Conservation (phyloP, 352 stramenopile genomes). For the Phytophthora quininea region DNA sequence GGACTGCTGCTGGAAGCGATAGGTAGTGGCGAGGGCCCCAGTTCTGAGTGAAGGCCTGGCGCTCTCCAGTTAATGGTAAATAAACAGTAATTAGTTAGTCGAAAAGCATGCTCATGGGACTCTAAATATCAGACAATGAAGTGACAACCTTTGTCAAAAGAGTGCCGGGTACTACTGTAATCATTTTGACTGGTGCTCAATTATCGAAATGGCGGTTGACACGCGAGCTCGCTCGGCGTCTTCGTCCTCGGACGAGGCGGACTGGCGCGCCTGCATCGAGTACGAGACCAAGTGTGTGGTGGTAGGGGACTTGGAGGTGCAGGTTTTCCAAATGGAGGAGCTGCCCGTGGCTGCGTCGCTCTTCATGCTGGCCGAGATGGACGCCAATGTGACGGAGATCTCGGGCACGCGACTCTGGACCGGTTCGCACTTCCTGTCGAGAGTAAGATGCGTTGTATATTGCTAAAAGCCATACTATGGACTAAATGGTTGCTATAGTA, state of each 20-base stretch:
- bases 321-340: constrained; percentile 69
- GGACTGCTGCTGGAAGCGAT: constrained; percentile 33
- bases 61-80: constrained; percentile 7
- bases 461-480: constrained; percentile 2
- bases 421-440: constrained; percentile 66
- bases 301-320: constrained; percentile 47
- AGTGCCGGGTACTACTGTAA: no score
- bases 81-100: background rate
- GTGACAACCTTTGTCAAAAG: background rate
- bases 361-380: constrained; percentile 70
- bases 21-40: constrained; percentile 13
- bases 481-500: constrained; percentile 33
- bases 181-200: constrained; percentile 28
- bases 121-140: background rate
- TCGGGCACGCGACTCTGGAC: constrained; percentile 81
- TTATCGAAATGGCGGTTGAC: constrained; percentile 13
- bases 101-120: no score
- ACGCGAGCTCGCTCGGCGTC: constrained; percentile 16
- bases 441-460: constrained; percentile 22
- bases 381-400: constrained; percentile 71
- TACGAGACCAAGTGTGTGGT: constrained; percentile 56
- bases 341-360: constrained; percentile 56
- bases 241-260: constrained; percentile 43
- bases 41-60: no score
- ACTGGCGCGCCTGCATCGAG: constrained; percentile 61